Conservation (phyloP, 148 eudicot genomes). For the Pharnaceum exiguum region DNA sequence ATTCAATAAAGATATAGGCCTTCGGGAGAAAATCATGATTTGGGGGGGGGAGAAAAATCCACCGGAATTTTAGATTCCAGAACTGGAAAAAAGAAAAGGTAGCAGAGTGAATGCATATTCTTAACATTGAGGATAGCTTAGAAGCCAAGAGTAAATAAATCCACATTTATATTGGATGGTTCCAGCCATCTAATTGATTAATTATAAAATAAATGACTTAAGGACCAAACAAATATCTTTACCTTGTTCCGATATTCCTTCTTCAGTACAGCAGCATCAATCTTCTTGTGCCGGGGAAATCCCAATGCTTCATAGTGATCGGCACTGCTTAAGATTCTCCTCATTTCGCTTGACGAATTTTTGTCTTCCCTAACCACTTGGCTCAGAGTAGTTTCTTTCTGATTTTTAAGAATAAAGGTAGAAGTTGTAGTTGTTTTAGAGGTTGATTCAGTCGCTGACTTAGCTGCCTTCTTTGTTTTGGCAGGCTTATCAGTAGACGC, state of each 20-base stretch:
- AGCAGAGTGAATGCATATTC: too few relatives aligned
- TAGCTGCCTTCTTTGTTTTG: neutral
- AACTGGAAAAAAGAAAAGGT: too few relatives aligned
- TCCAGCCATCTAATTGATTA: too few relatives aligned
- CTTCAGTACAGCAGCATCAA: conserved; percentile 62
- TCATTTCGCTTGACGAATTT: conserved; percentile 67
- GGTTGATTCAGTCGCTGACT: conserved; percentile 20
- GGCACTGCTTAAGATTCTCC: conserved; percentile 58
- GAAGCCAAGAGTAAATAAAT: too few relatives aligned
- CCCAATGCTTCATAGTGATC: conserved; percentile 94
- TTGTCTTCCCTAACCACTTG: conserved; percentile 63
- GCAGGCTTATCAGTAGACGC: conserved; percentile 43
- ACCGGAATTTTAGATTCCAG: too few relatives aligned
- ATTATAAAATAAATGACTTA: too few relatives aligned
- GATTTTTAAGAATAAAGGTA: conserved; percentile 36
- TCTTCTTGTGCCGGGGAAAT: conserved; percentile 62
- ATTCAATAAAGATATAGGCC: too few relatives aligned
- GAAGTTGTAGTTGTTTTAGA: conserved; percentile 16
- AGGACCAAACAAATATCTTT: conserved; percentile 1
- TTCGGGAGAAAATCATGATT: too few relatives aligned
- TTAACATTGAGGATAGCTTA: too few relatives aligned
- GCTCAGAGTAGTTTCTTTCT: conserved; percentile 51
- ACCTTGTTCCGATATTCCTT: conserved; percentile 96
- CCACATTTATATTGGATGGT: too few relatives aligned
- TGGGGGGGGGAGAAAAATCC: too few relatives aligned